Evolutionary conservation across 805 yeast genomes (phyloP).

Genomic region (Lachancea meyersii): DNA sequence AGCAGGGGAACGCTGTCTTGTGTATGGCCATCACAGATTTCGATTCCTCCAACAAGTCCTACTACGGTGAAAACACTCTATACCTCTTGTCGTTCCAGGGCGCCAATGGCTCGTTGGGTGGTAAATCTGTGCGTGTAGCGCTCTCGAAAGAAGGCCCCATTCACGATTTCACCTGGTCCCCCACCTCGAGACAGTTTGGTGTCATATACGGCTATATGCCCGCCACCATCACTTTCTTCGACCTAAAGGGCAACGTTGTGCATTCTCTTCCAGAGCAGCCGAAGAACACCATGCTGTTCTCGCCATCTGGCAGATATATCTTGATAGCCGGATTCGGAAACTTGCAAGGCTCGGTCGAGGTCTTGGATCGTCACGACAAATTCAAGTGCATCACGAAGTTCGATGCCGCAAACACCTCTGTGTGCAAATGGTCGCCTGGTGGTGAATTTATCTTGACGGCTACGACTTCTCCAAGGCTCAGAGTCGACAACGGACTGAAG

Average conservation of each 20-base stretch:
- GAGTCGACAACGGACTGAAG: conserved; percentile 93
- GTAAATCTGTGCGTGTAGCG: conserved; percentile 81
- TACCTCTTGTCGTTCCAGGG: conserved; percentile 54
- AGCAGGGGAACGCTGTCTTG: conserved; percentile 85
- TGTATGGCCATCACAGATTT: conserved; percentile 95
- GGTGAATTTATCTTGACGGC: conserved; percentile 92
- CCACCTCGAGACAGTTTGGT: conserved; percentile 92
- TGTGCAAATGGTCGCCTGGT: conserved; percentile 96
- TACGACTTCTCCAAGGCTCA: conserved; percentile 90
- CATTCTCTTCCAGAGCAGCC: conserved; percentile 81
- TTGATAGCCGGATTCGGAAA: conserved; percentile 97
- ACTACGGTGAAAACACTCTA: conserved; percentile 93
- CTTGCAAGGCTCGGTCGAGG: conserved; percentile 92
- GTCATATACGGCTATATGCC: conserved; percentile 98
- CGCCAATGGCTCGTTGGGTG: conserved; percentile 73
- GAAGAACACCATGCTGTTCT: conserved; percentile 81
- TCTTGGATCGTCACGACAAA: conserved; percentile 84
- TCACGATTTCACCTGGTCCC: conserved; percentile 97
- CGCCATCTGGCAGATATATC: conserved; percentile 89
- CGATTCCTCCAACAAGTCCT: conserved; percentile 86
- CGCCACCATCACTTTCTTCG: conserved; percentile 88
- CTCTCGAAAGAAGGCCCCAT: conserved; percentile 93
- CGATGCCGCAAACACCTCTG: conserved; percentile 92
- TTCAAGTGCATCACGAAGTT: conserved; percentile 73
- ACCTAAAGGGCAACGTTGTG: conserved; percentile 83